phyloP scores from a whole-genome alignment of 1,284 basidiomycete genomes.

The Takashimella tepidaria region DNA sequence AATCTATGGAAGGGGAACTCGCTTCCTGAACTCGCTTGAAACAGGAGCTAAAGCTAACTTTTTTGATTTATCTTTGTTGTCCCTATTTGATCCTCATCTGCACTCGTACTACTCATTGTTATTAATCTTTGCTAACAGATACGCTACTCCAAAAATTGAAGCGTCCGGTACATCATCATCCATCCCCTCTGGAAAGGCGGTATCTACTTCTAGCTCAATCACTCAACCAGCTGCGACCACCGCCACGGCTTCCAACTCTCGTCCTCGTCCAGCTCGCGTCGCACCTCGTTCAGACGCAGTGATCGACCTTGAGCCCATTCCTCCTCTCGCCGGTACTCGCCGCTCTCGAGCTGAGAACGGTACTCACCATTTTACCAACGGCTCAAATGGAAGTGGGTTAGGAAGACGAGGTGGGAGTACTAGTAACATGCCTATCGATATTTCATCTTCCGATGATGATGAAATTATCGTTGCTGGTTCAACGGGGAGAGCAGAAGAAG shows the following conservation, averaged over 20 bases:
- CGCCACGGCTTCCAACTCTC: background rate
- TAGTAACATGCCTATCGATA: background rate
- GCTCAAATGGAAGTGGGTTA: constrained; percentile 3
- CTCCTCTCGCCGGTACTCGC: constrained; percentile 22
- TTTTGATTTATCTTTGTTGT: background rate
- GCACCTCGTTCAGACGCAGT: background rate
- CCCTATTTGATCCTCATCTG: background rate
- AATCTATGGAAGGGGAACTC: background rate
- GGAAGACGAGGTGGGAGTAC: constrained; percentile 3
- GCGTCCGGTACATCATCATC: constrained; percentile 4
- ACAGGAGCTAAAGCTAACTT: background rate
- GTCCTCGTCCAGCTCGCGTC: constrained; percentile 2
- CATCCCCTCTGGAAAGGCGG: constrained; percentile 2
- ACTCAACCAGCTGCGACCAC: constrained; percentile 8
- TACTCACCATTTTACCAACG: background rate
- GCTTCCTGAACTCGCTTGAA: background rate
- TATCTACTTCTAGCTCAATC: constrained; percentile 12
- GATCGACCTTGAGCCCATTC: background rate
- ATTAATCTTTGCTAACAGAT: constrained; percentile 19
- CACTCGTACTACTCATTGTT: background rate
- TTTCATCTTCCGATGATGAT: constrained; percentile 10
- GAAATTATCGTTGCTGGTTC: constrained; percentile 7
- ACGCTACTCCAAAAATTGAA: constrained; percentile 26
- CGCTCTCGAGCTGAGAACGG: constrained; percentile 10
- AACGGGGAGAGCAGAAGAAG: too few relatives aligned